Base-by-base conservation (phyloP, 1,284 basidiomycete species). In the Rhodotorula sp. region DNA sequence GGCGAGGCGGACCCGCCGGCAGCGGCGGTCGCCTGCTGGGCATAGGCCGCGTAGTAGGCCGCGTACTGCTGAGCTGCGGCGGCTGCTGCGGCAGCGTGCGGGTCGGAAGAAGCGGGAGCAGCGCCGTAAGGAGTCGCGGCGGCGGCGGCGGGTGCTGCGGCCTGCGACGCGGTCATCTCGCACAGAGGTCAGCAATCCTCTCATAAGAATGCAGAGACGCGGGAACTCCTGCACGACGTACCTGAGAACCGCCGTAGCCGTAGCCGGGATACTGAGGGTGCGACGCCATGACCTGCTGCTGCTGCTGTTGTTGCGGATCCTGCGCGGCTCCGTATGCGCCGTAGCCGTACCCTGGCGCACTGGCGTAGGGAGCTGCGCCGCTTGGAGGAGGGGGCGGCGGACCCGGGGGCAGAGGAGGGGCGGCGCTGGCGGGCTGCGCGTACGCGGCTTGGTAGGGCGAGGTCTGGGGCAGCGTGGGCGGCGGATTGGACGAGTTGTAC, bases 251-350 rank as follows among this genome's bases (percentile, higher is more conserved):
- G 7, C 66, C 73, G 59, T 76, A 76, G 41, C 73, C 75, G 61
- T 76, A 76, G 4, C 70, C 75, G 0, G 73, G 73, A 52, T 76
- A 76, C 56, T 76, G 75, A 17, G 70, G 73, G 48, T 76, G 74
- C 2, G 72, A 60, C 1, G 73, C 67, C 56, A 68, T 55, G 34
- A 62, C 61, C 23, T 64, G 57, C 27, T 48, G n/a, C 58, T 49
- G 52, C 14, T 55, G 64, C 17, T 66, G 68, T 10, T 50, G 61
- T 7, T 59, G 54, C 42, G 56, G 67, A 13, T 60, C 58, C 0
- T 45, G 44, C n/a, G 63, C 13, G 50, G 56, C 41, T 50, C 61
- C 19, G 55, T 58, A 34, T 41, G 67, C 13, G 57, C 59, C 53
- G 27, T 63, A 63, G 7, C 34, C 25, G 13, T 70, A 65, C 27